These are phyloP conservation scores for Penicillium verrucosum DNA, from an alignment of 2,329 filamentous ascomycete species.

Conservation along the genomic window DNA sequence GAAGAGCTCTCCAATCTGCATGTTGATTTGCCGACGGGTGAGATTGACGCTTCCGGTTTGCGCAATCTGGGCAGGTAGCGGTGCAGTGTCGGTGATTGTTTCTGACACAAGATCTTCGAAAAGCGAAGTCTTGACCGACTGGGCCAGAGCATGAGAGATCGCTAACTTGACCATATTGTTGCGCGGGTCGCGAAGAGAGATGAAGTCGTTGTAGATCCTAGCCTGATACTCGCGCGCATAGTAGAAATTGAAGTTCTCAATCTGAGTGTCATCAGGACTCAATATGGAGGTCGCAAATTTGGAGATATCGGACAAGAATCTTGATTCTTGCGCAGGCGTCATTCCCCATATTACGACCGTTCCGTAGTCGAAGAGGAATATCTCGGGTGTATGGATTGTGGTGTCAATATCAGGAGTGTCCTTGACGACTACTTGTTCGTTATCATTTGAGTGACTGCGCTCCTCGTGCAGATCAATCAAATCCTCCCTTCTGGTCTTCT, in stretches of 20 bases:
- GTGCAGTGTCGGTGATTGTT: slow-evolving; percentile 89
- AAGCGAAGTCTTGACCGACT: slow-evolving; percentile 95
- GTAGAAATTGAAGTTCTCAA: slow-evolving; percentile 99
- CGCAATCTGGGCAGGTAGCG: slow-evolving; percentile 89
- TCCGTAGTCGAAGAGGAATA: slow-evolving; percentile 96
- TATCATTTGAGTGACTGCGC: slow-evolving; percentile 29
- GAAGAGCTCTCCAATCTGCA: slow-evolving; percentile 98
- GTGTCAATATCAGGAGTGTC: slow-evolving; percentile 72
- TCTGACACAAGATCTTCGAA: slow-evolving; percentile 95
- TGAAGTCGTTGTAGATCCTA: slow-evolving; percentile 99
- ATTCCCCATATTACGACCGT: slow-evolving; percentile 99
- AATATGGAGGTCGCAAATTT: slow-evolving; percentile 94
- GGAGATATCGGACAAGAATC: slow-evolving; percentile 87
- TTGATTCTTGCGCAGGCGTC: slow-evolving; percentile 81
- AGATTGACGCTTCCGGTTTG: slow-evolving; percentile 88
- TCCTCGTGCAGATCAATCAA: slow-evolving; percentile 60
- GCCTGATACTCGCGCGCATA: slow-evolving; percentile 98
- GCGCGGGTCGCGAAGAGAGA: slow-evolving; percentile 85
- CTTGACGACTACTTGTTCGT: slow-evolving; percentile 27
- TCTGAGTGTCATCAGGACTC: slow-evolving; percentile 82
- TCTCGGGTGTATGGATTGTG: slow-evolving; percentile 83
- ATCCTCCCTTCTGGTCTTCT: slow-evolving; percentile 56
- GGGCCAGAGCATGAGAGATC: slow-evolving; percentile 90
- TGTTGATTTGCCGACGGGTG: slow-evolving; percentile 88
- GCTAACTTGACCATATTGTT: slow-evolving; percentile 98